Evolutionary conservation across 106 monocot genomes (phyloP), one percentile per base, ranked within the genome.

Genomic region (Dioscorea dumetorum): DNA sequence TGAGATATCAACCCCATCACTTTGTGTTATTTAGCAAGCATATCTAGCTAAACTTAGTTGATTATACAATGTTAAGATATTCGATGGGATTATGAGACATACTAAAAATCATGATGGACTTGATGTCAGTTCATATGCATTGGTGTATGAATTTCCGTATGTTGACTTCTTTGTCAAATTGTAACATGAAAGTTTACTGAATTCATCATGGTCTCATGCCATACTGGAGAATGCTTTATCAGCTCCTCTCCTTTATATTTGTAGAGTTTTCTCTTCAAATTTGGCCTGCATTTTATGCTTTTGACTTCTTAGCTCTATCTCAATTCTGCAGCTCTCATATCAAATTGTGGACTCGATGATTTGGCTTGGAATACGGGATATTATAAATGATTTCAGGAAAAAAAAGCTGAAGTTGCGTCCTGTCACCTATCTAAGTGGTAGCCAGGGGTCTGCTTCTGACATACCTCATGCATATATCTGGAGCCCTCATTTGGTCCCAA

Each of bases 341-440:
- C 83, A 81, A 64, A 81, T 87, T 66, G 86, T 87, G 72, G 87
- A 87, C 64, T 84, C 83, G 5, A 87, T 91, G 86, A 83, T 86
- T 64, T 91, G 90, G 90, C 81, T 84, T 70, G 90, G 90, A 49
- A 91, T 91, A 61, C 58, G 87, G 10, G 90, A 86, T 59, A 86
- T 87, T 71, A 91, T 91, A 61, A 87, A 91, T 79, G 86, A 87
- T 31, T 91, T 87, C 49, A 86, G 90, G 33, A 91, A 91, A 63
- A 83, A 66, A 52, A 86, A 91, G 71, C 56, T 91, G 81, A 87
- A 83, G 61, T 59, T 91, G 67, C 83, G 86, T 24, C 90, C 90
- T 28, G 76, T 91, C 49, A 81, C 86, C 24, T 91, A 91, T 73
- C 52, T 86, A 63, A 80, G 82, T 77, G 89, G 74, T 66, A 23